Conservation (phyloP, 2,329 filamentous ascomycete species). For the Penicillium capsulatum region DNA sequence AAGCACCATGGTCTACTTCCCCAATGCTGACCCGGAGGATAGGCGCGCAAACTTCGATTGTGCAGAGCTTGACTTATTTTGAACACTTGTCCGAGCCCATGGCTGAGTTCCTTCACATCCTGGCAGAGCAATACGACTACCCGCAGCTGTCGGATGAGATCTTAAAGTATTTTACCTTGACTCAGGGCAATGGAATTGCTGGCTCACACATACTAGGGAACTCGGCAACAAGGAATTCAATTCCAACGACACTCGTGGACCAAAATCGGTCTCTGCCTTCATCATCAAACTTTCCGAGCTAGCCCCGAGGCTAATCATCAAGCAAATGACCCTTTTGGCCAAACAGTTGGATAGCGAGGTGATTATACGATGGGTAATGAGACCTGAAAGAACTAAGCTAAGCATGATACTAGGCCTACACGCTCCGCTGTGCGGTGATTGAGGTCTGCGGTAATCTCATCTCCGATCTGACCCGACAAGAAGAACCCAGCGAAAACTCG, state of each 20-base stretch:
- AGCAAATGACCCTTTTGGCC: slow-evolving; percentile 92
- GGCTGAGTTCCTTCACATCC: slow-evolving; percentile 95
- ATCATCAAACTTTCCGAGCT: slow-evolving; percentile 90
- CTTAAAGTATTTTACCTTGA: slow-evolving; percentile 49
- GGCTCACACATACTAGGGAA: slow-evolving; percentile 53
- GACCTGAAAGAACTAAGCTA: slow-evolving; percentile 3
- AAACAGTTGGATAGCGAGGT: slow-evolving; percentile 95
- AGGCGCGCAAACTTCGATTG: slow-evolving; percentile 96
- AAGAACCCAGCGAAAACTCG: slow-evolving; percentile 86
- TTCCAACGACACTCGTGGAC: slow-evolving; percentile 88
- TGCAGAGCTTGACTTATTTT: slow-evolving; percentile 96
- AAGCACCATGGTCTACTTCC: no score
- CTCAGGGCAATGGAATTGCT: not conserved
- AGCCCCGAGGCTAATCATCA: slow-evolving; percentile 85
- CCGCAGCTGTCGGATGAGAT: slow-evolving; percentile 93
- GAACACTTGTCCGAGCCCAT: slow-evolving; percentile 98
- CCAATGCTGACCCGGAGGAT: slow-evolving; percentile 24
- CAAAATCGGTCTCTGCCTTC: slow-evolving; percentile 93
- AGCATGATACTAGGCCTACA: slow-evolving; percentile 64
- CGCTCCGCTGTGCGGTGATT: slow-evolving; percentile 85
- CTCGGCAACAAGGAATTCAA: slow-evolving; percentile 98
- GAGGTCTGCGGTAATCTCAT: slow-evolving; percentile 97
- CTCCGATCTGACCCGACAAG: slow-evolving; percentile 80
- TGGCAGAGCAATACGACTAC: slow-evolving; percentile 96
- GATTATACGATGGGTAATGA: slow-evolving; percentile 11